Evolutionary conservation across 2,329 filamentous ascomycete genomes (phyloP).

Genomic region (Arthrobotrys musiformis): DNA sequence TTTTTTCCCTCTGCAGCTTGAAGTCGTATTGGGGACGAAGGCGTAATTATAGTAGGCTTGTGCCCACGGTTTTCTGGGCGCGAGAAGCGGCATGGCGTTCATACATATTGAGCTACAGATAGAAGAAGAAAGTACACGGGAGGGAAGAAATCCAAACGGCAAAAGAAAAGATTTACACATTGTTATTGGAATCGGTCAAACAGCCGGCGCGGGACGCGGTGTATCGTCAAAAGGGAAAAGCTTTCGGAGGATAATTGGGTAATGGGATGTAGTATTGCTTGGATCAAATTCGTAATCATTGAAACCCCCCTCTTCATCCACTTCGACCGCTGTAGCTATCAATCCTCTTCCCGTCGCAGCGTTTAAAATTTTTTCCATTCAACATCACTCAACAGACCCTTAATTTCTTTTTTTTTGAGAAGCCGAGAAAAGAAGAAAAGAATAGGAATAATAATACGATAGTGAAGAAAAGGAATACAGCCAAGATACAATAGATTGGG

Average conservation of each 20-base stretch:
- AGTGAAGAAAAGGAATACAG: conserved; percentile 14
- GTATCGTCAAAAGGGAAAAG: conserved; percentile 1
- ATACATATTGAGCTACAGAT: not conserved
- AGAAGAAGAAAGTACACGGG: conserved; percentile 4
- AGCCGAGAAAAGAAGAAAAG: conserved; percentile 10
- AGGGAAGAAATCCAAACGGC: not conserved
- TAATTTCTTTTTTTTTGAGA: conserved; percentile 32
- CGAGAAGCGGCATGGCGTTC: not conserved
- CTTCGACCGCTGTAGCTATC: not conserved
- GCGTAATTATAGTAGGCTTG: not conserved
- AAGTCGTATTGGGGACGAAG: not conserved
- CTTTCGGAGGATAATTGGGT: conserved; percentile 29
- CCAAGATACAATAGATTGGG: not conserved
- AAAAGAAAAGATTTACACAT: conserved; percentile 6
- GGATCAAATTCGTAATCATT: conserved; percentile 15
- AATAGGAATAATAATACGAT: conserved; percentile 31
- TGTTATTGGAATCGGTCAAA: not conserved
- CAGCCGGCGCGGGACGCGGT: conserved; percentile 20
- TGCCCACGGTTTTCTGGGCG: not conserved
- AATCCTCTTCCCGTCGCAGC: not conserved
- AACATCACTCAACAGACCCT: not conserved
- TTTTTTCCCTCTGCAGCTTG: too few relatives aligned
- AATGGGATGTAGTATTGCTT: conserved; percentile 22
- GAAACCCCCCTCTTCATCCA: not conserved
- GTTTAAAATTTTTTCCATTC: not conserved